Base-by-base conservation (phyloP, 192 early-diverging fungal species). In the Gigaspora rosea region DNA sequence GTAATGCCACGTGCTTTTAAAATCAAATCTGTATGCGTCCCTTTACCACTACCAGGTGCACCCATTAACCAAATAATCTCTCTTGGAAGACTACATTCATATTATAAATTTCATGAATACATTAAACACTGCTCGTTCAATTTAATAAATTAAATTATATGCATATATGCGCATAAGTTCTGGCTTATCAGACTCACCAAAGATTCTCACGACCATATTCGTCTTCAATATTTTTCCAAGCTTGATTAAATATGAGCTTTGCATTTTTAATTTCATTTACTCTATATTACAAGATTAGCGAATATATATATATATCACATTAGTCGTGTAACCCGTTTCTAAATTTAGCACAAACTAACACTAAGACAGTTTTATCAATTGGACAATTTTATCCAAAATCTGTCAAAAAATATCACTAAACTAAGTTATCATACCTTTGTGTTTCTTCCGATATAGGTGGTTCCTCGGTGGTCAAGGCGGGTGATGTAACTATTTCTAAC, bases 51-150 rank as follows among this genome's bases (percentile, higher is more conserved):
- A 48, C 86, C 87, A 20, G 87, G 87, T 12, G 87, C 87, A 10
- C 87, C 87, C 87, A 88, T 88, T 15, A 88, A 74, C 74, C 85
- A 88, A 36, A 87, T 88, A 69, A 88, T 84, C 73, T 88, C 87
- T 35, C 85, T 83, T 20, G 87, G 87, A 36, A 88, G 41, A 9
- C 64, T 66, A 33, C 32, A 9, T 65, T 65, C 2, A 4, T 33
- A 41, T 65, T 64, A 16, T 16, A 15, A 46, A 66, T 46, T 35
- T 33, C 27, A 63, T 63, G 16, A 57, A 57, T 15, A 41, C 41
- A 41, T 57, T 63, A 15, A 27, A 63, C 9, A 11, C 13, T 63
- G 11, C 3, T 32, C 16, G n/a, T 3, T 32, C 16, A 13, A 32
- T 7, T 20, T 35, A 63, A 63, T 41, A 41, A 27, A 7, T 41